A percentile compares a stretch with the other conserved stretches of the same genome.
These are phyloP conservation scores for Magnaporthiopsis incrustans DNA, from an alignment of 2,329 filamentous ascomycete species.

Conservation along the genomic window DNA sequence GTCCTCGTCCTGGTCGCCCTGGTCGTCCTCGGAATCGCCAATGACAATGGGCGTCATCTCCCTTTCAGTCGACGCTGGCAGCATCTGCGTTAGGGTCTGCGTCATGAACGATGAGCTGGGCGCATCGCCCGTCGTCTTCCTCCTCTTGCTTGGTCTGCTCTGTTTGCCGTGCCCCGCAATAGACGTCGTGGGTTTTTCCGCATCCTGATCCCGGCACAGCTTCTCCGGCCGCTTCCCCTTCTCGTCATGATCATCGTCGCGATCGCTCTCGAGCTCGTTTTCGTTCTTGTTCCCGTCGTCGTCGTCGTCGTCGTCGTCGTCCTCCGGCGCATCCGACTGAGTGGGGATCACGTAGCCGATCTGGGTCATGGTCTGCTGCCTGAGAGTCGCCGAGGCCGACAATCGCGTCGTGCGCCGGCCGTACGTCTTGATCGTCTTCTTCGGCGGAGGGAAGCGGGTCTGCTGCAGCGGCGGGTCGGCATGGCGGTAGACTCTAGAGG, in stretches of 20 bases:
- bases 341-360: conserved; percentile 18
- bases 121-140: conserved; percentile 20
- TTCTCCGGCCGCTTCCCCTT: conserved; percentile 6
- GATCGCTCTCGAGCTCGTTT: neutral
- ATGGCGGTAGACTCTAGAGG: conserved; percentile 17
- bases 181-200: conserved; percentile 1
- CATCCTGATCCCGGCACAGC: neutral
- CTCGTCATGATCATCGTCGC: neutral
- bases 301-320: conserved; percentile 11
- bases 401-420: conserved; percentile 14
- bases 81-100: conserved; percentile 26
- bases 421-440: conserved; percentile 20
- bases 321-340: conserved; percentile 6
- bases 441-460: conserved; percentile 21
- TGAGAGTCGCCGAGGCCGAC: conserved; percentile 10
- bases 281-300: neutral
- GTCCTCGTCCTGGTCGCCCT: too few relatives aligned
- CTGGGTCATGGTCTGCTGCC: conserved; percentile 27
- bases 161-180: neutral
- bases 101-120: conserved; percentile 22
- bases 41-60: conserved; percentile 13
- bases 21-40: conserved; percentile 18
- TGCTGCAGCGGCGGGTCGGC: conserved; percentile 19
- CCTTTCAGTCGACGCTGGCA: conserved; percentile 13
- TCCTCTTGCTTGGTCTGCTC: conserved; percentile 16